phyloP scores from a whole-genome alignment of 2,329 filamentous ascomycete species.

The Penicillium thymicola region DNA sequence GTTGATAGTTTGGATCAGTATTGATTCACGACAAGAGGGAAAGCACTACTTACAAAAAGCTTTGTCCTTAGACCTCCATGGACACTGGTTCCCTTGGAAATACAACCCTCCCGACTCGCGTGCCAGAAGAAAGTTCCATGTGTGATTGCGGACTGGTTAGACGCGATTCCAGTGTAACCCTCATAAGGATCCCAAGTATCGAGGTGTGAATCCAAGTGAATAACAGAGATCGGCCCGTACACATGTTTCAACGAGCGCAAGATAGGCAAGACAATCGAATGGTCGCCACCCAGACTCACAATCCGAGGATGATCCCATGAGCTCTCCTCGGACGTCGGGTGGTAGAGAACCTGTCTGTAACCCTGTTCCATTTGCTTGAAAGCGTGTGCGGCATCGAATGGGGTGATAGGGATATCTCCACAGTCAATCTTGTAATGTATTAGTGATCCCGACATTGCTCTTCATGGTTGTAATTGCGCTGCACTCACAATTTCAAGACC shows the following conservation, averaged over 20 bases:
- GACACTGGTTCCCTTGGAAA: constrained; percentile 24
- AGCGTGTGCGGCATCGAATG: constrained; percentile 24
- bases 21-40: not conserved
- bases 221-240: constrained; percentile 23
- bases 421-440: constrained; percentile 21
- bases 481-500: constrained; percentile 16
- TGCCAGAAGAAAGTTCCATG: constrained; percentile 31
- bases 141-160: constrained; percentile 23
- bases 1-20: not conserved
- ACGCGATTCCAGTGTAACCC: constrained; percentile 23
- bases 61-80: constrained; percentile 26
- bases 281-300: constrained; percentile 26
- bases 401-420: constrained; percentile 29
- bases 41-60: constrained; percentile 12
- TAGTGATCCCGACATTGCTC: not conserved
- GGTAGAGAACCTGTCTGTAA: constrained; percentile 18
- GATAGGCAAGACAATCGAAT: constrained; percentile 26
- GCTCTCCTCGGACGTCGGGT: constrained; percentile 6
- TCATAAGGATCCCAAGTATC: constrained; percentile 28
- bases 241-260: constrained; percentile 24
- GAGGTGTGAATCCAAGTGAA: constrained; percentile 31
- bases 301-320: constrained; percentile 17
- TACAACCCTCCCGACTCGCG: constrained; percentile 23
- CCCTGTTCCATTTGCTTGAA: constrained; percentile 29
- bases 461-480: not conserved